A percentile compares a stretch with the other conserved stretches of the same genome.
Evolutionary conservation across 257 asterid genomes (phyloP).

Genomic region (Haberlea rhodopensis): DNA sequence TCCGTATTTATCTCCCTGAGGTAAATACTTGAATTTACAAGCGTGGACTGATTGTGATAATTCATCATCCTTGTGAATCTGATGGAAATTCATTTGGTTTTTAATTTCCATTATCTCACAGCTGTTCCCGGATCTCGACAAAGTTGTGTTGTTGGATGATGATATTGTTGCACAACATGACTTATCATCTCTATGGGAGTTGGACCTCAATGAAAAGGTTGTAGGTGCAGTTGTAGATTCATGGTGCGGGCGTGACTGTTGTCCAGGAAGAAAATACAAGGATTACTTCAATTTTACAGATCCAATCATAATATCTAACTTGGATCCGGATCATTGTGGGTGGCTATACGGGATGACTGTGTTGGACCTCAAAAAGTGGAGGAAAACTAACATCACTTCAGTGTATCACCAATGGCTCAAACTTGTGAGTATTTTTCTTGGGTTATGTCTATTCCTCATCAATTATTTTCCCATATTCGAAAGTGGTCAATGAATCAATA

Average conservation of each 20-base stretch:
- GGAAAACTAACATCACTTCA: slow-evolving; percentile 61
- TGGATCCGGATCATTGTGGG: slow-evolving; percentile 52
- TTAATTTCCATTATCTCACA: slow-evolving; percentile 46
- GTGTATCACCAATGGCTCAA: slow-evolving; percentile 85
- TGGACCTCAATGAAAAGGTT: slow-evolving; percentile 76
- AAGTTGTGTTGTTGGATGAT: slow-evolving; percentile 78
- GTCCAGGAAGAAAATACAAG: slow-evolving; percentile 66
- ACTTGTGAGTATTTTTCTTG: slow-evolving; percentile 48
- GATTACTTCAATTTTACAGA: slow-evolving; percentile 69
- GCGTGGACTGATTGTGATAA: slow-evolving; percentile 22
- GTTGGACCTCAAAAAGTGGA: slow-evolving; percentile 76
- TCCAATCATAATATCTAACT: slow-evolving; percentile 48
- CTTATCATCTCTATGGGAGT: slow-evolving; percentile 73
- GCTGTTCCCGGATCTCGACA: slow-evolving; percentile 81
- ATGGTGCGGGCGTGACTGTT: slow-evolving; percentile 53
- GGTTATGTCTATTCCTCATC: neutral
- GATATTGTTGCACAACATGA: slow-evolving; percentile 79
- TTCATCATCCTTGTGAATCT: slow-evolving; percentile 22
- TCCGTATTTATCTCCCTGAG: slow-evolving; percentile 85
- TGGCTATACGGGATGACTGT: slow-evolving; percentile 84
- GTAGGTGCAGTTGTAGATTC: slow-evolving; percentile 84
- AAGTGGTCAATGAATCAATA: neutral
- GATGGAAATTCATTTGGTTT: slow-evolving; percentile 29
- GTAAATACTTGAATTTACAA: slow-evolving; percentile 39
- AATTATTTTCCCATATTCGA: neutral